These are phyloP conservation scores for Ceratobasidium sp. DNA, from an alignment of 1,284 basidiomycete species.

Conservation along the genomic window DNA sequence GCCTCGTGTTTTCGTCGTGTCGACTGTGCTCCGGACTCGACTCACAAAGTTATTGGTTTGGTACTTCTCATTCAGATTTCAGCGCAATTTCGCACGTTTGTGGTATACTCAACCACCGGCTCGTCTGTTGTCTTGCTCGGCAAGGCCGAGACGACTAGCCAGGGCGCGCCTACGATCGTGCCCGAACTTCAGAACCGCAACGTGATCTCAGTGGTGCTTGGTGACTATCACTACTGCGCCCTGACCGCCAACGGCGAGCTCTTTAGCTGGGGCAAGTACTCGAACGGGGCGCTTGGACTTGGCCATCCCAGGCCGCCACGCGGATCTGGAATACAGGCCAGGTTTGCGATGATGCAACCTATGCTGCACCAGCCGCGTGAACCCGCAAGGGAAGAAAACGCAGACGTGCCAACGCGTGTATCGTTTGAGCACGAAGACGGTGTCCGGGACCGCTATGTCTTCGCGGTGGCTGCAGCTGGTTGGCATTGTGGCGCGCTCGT, in stretches of 20 bases:
- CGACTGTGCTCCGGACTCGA: constrained; percentile 1
- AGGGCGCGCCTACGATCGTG: constrained; percentile 66
- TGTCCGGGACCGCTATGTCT: constrained; percentile 72
- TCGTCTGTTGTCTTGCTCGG: constrained; percentile 75
- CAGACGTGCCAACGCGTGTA: constrained; percentile 72
- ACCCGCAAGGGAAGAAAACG: constrained; percentile 58
- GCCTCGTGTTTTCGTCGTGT: constrained; percentile 47
- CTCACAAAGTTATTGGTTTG: constrained; percentile 26
- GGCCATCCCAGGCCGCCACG: constrained; percentile 71
- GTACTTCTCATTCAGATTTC: constrained; percentile 70
- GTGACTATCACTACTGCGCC: constrained; percentile 90
- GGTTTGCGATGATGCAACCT: constrained; percentile 57
- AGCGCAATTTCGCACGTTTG: constrained; percentile 83
- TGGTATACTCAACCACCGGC: constrained; percentile 77
- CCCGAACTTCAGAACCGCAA: constrained; percentile 75
- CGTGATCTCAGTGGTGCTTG: constrained; percentile 85
- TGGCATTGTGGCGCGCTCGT: constrained; percentile 91
- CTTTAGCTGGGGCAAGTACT: constrained; percentile 85
- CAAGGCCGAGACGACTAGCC: constrained; percentile 57
- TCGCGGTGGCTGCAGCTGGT: constrained; percentile 79
- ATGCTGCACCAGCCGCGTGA: constrained; percentile 51
- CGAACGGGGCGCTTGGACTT: constrained; percentile 81
- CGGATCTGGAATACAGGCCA: background rate
- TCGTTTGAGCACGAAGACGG: constrained; percentile 67
- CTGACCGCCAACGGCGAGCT: constrained; percentile 80